Percentiles rank a stretch among this genome's conserved stretches.
phyloP scores from a whole-genome alignment of 805 yeast genomes.

The Yarrowia deformans region DNA sequence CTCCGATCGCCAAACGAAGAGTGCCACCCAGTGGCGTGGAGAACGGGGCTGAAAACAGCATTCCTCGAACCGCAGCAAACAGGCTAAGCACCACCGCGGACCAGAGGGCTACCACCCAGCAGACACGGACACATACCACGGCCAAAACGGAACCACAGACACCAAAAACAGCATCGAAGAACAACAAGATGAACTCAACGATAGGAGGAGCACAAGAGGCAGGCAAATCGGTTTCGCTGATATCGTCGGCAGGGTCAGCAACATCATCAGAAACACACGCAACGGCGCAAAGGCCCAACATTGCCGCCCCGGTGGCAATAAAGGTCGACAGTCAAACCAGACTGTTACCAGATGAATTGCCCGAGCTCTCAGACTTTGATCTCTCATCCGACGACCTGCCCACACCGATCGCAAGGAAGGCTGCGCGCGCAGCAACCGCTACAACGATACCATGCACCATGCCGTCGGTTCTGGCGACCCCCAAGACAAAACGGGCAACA shows the following conservation, averaged over 20 bases:
- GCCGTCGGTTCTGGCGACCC: slow-evolving; percentile 11
- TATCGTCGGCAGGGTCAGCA: slow-evolving; percentile 3
- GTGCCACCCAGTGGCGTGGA: not conserved
- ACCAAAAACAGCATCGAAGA: not conserved
- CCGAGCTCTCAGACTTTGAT: slow-evolving; percentile 14
- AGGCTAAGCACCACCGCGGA: not conserved
- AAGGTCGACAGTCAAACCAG: not conserved
- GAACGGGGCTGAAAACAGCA: not conserved
- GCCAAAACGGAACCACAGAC: not conserved
- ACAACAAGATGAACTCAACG: not conserved
- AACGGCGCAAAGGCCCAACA: slow-evolving; percentile 6
- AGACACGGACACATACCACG: not conserved
- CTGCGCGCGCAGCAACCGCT: not conserved
- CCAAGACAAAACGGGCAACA: not conserved
- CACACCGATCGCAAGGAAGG: not conserved
- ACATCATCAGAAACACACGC: slow-evolving; percentile 1
- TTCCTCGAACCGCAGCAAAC: not conserved
- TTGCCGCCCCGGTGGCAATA: slow-evolving; percentile 6
- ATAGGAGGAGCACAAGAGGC: not conserved
- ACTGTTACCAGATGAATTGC: not conserved
- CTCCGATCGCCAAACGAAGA: slow-evolving; percentile 11
- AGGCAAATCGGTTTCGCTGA: not conserved
- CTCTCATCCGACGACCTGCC: slow-evolving; percentile 23
- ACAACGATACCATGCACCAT: slow-evolving; percentile 20
- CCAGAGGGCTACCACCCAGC: not conserved